These are phyloP conservation scores for Lecanicillium sp. DNA, from an alignment of 2,329 filamentous ascomycete genomes.

Conservation along the genomic window DNA sequence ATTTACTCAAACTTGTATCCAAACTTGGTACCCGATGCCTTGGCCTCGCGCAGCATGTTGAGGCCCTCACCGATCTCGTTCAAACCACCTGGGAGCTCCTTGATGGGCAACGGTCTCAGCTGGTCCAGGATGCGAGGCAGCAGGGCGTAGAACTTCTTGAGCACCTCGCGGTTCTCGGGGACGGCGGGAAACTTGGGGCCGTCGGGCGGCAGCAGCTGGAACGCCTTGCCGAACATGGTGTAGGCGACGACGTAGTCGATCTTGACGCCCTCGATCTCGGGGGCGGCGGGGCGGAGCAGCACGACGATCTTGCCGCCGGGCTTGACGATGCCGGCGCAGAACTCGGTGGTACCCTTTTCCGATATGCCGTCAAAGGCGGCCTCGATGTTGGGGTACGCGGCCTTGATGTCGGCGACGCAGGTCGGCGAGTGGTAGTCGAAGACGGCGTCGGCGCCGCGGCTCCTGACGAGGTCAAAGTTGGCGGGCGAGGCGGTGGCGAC, in stretches of 20 bases:
- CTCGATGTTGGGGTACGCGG: constrained; percentile 21
- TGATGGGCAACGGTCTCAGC: constrained; percentile 19
- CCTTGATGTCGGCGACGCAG: constrained; percentile 16
- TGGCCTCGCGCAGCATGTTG: constrained; percentile 17
- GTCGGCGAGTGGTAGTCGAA: constrained; percentile 34
- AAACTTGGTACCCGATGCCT: constrained; percentile 21
- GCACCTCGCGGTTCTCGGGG: constrained; percentile 19
- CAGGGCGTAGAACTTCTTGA: constrained; percentile 19
- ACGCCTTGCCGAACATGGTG: constrained; percentile 20
- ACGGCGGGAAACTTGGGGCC: constrained; percentile 25
- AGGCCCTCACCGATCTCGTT: constrained; percentile 17
- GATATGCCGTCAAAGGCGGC: constrained; percentile 27
- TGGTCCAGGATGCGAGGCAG: constrained; percentile 16
- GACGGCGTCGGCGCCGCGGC: constrained; percentile 35
- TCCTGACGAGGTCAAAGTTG: constrained; percentile 37
- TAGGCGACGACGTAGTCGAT: constrained; percentile 22
- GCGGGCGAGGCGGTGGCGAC: constrained; percentile 35
- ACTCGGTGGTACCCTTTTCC: constrained; percentile 24
- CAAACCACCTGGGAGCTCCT: constrained; percentile 15
- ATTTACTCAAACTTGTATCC: constrained; percentile 12
- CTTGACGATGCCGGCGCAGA: constrained; percentile 23
- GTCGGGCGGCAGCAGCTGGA: constrained; percentile 22
- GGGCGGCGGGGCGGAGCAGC: constrained; percentile 19
- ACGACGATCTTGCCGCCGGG: constrained; percentile 25
- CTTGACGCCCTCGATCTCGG: constrained; percentile 17